Percentiles rank a stretch among this genome's conserved stretches.
Conservation (phyloP, 495 filamentous ascomycete species). For the Aspergillus affinis region DNA sequence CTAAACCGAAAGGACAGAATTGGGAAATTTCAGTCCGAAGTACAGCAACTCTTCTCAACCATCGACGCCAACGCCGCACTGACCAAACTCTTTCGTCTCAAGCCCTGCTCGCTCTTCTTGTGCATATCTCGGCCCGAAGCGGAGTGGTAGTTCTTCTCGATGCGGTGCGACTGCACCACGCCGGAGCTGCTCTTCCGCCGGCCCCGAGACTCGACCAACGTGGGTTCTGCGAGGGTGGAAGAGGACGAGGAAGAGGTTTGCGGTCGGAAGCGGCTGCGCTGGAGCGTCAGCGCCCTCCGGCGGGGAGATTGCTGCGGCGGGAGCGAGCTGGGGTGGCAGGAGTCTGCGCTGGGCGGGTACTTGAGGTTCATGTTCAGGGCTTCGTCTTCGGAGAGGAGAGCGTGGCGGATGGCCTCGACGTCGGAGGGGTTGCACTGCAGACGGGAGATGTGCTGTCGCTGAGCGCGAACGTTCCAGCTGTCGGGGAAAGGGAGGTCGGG, state of each 20-base stretch:
- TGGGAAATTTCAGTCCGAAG: not conserved
- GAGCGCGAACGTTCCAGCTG: conserved; percentile 29
- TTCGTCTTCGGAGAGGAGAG: conserved; percentile 30
- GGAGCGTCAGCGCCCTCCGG: conserved; percentile 3
- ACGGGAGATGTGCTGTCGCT: conserved; percentile 45
- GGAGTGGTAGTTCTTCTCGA: conserved; percentile 40
- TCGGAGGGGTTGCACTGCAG: conserved; percentile 41
- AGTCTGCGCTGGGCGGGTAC: conserved; percentile 25
- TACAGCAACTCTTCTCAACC: conserved; percentile 23
- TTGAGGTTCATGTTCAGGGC: conserved; percentile 6
- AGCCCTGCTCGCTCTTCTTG: conserved; percentile 41
- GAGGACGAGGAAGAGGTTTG: not conserved
- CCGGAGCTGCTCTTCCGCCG: conserved; percentile 36
- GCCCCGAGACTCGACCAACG: conserved; percentile 6
- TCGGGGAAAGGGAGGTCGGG: conserved; percentile 10
- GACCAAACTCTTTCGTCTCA: conserved; percentile 47
- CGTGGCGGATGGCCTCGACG: conserved; percentile 38
- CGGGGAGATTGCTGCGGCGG: conserved; percentile 28
- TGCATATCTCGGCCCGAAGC: conserved; percentile 28
- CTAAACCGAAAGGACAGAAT: not conserved
- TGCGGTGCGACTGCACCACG: conserved; percentile 28
- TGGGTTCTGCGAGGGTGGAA: not conserved
- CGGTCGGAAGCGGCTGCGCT: conserved; percentile 6
- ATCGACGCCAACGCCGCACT: conserved; percentile 46
- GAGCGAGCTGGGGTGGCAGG: conserved; percentile 47